A percentile compares a stretch with the other conserved stretches of the same genome.
Evolutionary conservation across 2,329 filamentous ascomycete species (phyloP).

Genomic region (Botryotinia calthae): DNA sequence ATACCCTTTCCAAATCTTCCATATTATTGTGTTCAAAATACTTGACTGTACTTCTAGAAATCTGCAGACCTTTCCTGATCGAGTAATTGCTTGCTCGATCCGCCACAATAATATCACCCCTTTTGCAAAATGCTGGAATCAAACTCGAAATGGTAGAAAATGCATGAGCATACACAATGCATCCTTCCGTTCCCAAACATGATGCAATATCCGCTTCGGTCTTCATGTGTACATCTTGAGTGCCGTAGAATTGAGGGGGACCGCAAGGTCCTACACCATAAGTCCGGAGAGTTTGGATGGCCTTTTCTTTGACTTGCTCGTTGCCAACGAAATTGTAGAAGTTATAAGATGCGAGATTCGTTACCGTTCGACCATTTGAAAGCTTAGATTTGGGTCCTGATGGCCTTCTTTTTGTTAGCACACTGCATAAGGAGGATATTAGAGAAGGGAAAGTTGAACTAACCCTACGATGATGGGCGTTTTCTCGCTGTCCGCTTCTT

Average conservation of each 20-base stretch:
- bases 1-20: conserved; percentile 82
- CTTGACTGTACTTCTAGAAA: conserved; percentile 82
- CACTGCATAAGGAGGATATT: background rate
- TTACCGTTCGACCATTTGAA: conserved; percentile 82
- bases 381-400: conserved; percentile 90
- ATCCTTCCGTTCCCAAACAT: conserved; percentile 81
- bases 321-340: conserved; percentile 97
- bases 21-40: conserved; percentile 98
- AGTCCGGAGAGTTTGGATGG: conserved; percentile 86
- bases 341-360: conserved; percentile 92
- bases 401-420: conserved; percentile 52
- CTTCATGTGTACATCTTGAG: conserved; percentile 97
- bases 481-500: conserved; percentile 80
- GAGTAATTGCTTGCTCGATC: conserved; percentile 92
- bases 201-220: conserved; percentile 90
- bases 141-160: conserved; percentile 97
- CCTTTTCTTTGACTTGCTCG: conserved; percentile 90
- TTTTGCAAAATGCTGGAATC: conserved; percentile 94
- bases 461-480: conserved; percentile 87
- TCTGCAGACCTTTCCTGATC: conserved; percentile 90
- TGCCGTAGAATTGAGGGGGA: conserved; percentile 96
- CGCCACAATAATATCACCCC: conserved; percentile 94
- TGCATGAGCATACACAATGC: conserved; percentile 93
- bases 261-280: conserved; percentile 97
- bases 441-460: conserved; percentile 26